A percentile compares a stretch with the other conserved stretches of the same genome.
Evolutionary conservation across 441 rosid species (phyloP).

Genomic region (Omphalea diandra): DNA sequence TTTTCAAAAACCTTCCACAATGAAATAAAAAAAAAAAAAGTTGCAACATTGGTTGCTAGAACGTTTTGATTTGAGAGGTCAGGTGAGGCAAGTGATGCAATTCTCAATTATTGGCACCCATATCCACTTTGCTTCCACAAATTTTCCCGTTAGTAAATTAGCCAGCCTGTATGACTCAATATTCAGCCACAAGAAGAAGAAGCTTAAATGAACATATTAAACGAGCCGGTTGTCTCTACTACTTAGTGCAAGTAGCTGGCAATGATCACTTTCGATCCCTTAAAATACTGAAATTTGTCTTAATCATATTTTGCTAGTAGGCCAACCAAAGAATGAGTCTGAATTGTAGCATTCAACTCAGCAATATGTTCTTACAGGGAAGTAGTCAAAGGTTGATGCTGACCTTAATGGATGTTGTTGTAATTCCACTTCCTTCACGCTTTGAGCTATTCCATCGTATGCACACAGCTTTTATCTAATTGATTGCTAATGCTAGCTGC

Average conservation of each 20-base stretch:
- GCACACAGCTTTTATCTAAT: not conserved
- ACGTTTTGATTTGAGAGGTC: constrained; percentile 6
- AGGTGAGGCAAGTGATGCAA: not conserved
- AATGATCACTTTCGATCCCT: not conserved
- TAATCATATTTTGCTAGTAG: not conserved
- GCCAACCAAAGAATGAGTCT: not conserved
- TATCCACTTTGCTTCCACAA: not conserved
- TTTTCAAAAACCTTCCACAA: constrained; percentile 11
- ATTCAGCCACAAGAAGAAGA: constrained; percentile 5
- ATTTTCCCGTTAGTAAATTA: not conserved
- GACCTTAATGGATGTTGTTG: constrained; percentile 16
- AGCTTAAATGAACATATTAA: not conserved
- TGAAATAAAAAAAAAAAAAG: not conserved
- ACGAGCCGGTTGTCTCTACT: not conserved
- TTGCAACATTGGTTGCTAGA: not conserved
- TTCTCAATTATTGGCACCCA: constrained; percentile 5
- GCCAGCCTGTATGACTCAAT: not conserved
- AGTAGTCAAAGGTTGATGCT: not conserved
- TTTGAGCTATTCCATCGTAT: not conserved
- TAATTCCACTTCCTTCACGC: constrained; percentile 14
- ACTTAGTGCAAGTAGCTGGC: not conserved
- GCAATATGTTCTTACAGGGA: not conserved
- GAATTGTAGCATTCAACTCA: not conserved
- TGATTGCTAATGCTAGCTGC: too few species aligned
- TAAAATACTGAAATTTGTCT: not conserved